Evolutionary conservation across 805 yeast species (phyloP).

Genomic region (Clavispora fructus): DNA sequence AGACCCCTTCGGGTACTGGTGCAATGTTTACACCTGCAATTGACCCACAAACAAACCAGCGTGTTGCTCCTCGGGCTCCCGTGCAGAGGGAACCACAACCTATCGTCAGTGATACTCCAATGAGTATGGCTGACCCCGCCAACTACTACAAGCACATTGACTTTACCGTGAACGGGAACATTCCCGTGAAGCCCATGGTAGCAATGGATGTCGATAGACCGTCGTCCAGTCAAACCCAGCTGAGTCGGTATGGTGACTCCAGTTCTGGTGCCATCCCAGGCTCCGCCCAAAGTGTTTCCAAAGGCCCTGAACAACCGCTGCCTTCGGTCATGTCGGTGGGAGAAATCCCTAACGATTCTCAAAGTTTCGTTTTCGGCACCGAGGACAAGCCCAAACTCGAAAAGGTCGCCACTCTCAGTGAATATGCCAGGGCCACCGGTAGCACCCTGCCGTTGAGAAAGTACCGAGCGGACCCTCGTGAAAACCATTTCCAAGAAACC

Average conservation of each 20-base stretch:
- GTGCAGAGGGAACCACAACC: not conserved
- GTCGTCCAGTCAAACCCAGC: not conserved
- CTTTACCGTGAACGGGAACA: constrained; percentile 38
- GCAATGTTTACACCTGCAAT: not conserved
- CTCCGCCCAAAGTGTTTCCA: not conserved
- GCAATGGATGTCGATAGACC: constrained; percentile 28
- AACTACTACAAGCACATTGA: constrained; percentile 32
- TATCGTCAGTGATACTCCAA: not conserved
- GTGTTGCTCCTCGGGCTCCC: not conserved
- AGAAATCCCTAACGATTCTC: constrained; percentile 7
- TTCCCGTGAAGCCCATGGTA: constrained; percentile 40
- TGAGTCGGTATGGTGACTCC: not conserved
- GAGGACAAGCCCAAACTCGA: constrained; percentile 6
- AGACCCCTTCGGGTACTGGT: not conserved
- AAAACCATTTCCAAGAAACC: constrained; percentile 4
- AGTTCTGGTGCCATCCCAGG: not conserved
- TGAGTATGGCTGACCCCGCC: not conserved
- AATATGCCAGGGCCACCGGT: constrained; percentile 18
- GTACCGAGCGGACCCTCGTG: constrained; percentile 1
- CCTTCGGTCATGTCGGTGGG: not conserved
- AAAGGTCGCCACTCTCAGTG: constrained; percentile 15
- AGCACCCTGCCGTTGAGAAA: constrained; percentile 21
- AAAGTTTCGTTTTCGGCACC: constrained; percentile 12
- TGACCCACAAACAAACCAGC: not conserved
- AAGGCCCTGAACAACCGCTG: not conserved